These are phyloP conservation scores for Bacidia gigantensis DNA, from an alignment of 495 filamentous ascomycete genomes.

Conservation along the genomic window DNA sequence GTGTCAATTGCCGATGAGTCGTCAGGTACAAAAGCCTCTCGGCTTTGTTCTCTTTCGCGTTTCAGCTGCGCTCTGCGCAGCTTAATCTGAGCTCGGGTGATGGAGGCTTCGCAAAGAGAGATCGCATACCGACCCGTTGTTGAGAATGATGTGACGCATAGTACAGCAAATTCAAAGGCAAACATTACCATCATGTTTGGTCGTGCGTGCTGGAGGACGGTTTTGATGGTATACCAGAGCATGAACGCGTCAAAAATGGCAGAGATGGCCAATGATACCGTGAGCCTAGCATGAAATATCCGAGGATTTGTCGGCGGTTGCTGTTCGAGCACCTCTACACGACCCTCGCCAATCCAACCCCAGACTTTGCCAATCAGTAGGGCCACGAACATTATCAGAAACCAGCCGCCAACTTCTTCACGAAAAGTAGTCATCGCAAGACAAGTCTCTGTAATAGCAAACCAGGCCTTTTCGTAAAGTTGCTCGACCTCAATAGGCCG, in stretches of 20 bases:
- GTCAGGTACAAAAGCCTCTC: neutral
- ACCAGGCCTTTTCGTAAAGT: constrained; percentile 94
- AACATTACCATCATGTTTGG: constrained; percentile 99
- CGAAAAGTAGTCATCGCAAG: constrained; percentile 98
- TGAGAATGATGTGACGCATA: constrained; percentile 65
- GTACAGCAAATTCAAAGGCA: constrained; percentile 86
- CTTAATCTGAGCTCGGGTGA: constrained; percentile 56
- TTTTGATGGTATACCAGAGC: constrained; percentile 63
- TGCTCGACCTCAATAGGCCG: constrained; percentile 92
- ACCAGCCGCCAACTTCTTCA: constrained; percentile 85
- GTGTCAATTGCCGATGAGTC: constrained; percentile 14
- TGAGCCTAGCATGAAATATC: constrained; percentile 76
- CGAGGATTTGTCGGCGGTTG: constrained; percentile 83
- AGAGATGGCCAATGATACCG: constrained; percentile 62
- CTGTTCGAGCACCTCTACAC: constrained; percentile 88
- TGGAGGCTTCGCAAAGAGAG: constrained; percentile 61
- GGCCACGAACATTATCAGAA: constrained; percentile 87
- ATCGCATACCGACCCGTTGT: constrained; percentile 66
- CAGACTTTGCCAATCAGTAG: constrained; percentile 91
- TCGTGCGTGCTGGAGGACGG: constrained; percentile 69
- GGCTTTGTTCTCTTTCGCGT: constrained; percentile 36
- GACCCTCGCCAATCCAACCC: constrained; percentile 93
- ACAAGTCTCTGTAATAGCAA: constrained; percentile 89
- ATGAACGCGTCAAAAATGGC: constrained; percentile 63
- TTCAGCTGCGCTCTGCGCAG: constrained; percentile 53